phyloP scores from a whole-genome alignment of 148 eudicot genomes.

The Vaccinium darrowii region DNA sequence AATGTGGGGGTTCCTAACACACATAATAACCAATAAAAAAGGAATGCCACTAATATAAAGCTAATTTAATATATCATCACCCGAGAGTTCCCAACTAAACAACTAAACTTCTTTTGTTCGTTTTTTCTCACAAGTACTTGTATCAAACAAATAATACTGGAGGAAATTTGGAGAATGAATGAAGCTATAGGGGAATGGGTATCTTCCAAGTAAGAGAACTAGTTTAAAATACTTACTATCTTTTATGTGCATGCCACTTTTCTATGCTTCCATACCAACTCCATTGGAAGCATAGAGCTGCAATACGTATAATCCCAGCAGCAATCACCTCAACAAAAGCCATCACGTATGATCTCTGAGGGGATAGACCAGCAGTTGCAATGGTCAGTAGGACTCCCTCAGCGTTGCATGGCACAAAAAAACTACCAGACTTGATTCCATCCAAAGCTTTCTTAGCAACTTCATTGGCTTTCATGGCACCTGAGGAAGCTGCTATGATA shows the following conservation, averaged over 20 bases:
- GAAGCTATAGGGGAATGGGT: not conserved
- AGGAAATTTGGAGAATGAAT: not conserved
- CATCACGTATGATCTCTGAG: conserved; percentile 78
- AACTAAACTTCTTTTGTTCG: not conserved
- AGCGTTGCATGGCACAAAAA: conserved; percentile 79
- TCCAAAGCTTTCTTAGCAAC: conserved; percentile 71
- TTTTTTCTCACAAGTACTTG: not conserved
- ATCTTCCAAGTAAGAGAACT: not conserved
- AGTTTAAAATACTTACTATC: conserved; percentile 29
- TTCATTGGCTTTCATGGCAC: conserved; percentile 80
- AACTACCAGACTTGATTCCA: conserved; percentile 68
- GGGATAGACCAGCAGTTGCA: conserved; percentile 84
- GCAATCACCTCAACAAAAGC: conserved; percentile 81
- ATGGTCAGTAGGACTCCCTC: conserved; percentile 62
- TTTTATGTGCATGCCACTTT: conserved; percentile 57
- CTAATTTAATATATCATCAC: not conserved
- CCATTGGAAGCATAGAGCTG: conserved; percentile 71
- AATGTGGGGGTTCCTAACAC: not conserved
- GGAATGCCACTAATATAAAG: not conserved
- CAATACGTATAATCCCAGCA: conserved; percentile 58
- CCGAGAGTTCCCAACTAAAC: not conserved
- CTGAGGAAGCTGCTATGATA: conserved; percentile 76
- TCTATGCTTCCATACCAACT: conserved; percentile 71
- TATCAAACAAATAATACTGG: not conserved
- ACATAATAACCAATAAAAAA: not conserved